A percentile compares a stretch with the other conserved stretches of the same genome.
phyloP scores from a whole-genome alignment of 768 basidiomycete species.

The Kwoniella newhampshirensis region DNA sequence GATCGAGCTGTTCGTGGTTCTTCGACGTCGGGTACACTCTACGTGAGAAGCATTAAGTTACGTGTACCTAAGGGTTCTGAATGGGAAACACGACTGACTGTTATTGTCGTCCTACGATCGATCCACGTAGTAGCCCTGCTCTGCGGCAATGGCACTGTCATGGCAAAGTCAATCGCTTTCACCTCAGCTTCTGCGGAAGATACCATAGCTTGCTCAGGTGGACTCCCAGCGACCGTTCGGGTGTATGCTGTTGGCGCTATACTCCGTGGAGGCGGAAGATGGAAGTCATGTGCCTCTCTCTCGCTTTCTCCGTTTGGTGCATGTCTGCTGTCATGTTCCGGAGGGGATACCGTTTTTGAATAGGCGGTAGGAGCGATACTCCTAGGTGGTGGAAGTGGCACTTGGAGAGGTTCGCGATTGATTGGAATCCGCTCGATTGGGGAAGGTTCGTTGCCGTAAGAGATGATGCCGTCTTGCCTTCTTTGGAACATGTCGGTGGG shows the following conservation, averaged over 20 bases:
- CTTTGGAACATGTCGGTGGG: conserved; percentile 15
- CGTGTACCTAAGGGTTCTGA: too few relatives aligned
- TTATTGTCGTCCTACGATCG: conserved; percentile 7
- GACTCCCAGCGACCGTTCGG: neutral
- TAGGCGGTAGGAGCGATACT: conserved; percentile 8
- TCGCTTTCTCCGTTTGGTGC: too few relatives aligned
- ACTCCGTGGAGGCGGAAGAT: neutral
- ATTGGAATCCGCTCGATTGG: neutral
- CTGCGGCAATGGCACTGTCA: conserved; percentile 12
- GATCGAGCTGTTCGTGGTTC: conserved; percentile 10
- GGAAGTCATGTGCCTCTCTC: too few relatives aligned
- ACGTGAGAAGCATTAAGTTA: too few relatives aligned
- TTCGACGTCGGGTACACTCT: conserved; percentile 16
- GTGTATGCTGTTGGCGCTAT: neutral
- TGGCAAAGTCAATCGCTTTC: conserved; percentile 15
- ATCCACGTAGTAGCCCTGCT: conserved; percentile 7
- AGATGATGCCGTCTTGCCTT: conserved; percentile 27
- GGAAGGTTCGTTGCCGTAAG: conserved; percentile 10
- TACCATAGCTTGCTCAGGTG: neutral
- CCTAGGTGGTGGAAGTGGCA: conserved; percentile 9
- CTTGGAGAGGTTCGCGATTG: conserved; percentile 14
- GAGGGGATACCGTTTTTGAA: neutral
- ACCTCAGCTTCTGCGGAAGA: conserved; percentile 9
- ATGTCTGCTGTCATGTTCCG: neutral
- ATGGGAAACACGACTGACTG: too few relatives aligned